These are phyloP conservation scores for Hyparrhenia diplandra DNA, from an alignment of 176 grass and related monocot species.

Conservation along the genomic window DNA sequence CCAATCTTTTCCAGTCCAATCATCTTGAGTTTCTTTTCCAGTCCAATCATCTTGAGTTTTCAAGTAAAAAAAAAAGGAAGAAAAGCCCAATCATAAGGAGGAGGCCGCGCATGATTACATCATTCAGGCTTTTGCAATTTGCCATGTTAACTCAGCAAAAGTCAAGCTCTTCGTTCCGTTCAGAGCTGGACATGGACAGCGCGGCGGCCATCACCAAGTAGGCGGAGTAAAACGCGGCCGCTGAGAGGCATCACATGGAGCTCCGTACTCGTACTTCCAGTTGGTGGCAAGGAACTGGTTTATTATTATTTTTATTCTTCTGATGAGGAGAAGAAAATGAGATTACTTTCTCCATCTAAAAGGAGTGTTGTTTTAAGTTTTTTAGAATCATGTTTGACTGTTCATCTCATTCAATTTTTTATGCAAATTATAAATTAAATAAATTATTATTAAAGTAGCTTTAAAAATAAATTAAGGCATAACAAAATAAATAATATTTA, in stretches of 20 bases:
- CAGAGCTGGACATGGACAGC: constrained; percentile 19
- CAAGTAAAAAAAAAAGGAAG: too few species aligned
- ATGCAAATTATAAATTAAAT: too few species aligned
- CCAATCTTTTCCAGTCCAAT: constrained; percentile 20
- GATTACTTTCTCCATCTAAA: too few species aligned
- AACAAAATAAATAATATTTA: too few species aligned
- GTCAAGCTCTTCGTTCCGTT: constrained; percentile 15
- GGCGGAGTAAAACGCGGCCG: neutral
- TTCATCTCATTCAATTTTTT: too few species aligned
- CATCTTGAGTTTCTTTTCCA: too few species aligned
- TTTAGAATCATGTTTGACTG: too few species aligned
- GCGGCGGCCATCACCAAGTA: neutral
- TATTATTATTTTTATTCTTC: neutral
- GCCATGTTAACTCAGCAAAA: neutral
- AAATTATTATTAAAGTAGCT: too few species aligned
- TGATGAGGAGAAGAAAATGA: neutral
- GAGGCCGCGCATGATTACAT: neutral
- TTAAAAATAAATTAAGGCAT: too few species aligned
- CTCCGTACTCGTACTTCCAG: neutral
- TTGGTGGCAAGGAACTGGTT: constrained; percentile 8
- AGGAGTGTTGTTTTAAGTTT: too few species aligned
- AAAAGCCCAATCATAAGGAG: constrained; percentile 17
- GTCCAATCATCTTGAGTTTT: too few species aligned
- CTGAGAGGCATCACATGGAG: constrained; percentile 4
- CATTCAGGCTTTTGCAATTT: constrained; percentile 13